phyloP scores from a whole-genome alignment of 176 grass and related monocot genomes.

The Oryza meyeriana region DNA sequence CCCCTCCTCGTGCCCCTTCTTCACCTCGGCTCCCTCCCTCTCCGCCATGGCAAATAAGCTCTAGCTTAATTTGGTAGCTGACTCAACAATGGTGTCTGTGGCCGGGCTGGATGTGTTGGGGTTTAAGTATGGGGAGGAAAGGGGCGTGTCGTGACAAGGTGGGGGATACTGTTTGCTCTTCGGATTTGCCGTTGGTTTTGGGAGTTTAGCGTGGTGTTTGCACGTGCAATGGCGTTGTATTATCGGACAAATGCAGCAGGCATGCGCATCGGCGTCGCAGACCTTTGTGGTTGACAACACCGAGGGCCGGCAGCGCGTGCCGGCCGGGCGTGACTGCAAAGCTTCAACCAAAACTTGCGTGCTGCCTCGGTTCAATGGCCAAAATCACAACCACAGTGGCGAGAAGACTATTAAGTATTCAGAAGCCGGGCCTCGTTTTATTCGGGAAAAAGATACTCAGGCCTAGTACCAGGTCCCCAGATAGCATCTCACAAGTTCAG shows the following conservation, averaged over 20 bases:
- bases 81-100: too few species aligned
- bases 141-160: background rate
- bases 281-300: conserved; percentile 12
- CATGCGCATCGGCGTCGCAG: background rate
- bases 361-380: too few species aligned
- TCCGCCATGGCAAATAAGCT: conserved; percentile 30
- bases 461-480: background rate
- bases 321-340: too few species aligned
- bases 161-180: background rate
- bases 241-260: background rate
- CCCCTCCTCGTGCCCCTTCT: conserved; percentile 32
- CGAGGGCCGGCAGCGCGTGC: background rate
- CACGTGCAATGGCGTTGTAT: background rate
- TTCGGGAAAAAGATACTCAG: conserved; percentile 1
- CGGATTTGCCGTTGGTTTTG: conserved; percentile 11
- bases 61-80: too few species aligned
- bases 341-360: too few species aligned
- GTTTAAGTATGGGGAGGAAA: background rate
- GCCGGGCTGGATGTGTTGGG: background rate
- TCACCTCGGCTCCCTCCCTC: conserved; percentile 21
- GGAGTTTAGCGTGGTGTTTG: conserved; percentile 12
- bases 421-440: conserved; percentile 18
- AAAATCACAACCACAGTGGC: background rate
- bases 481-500: conserved; percentile 11
- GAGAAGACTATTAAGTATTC: background rate